Base-by-base conservation (phyloP, 2,329 filamentous ascomycete genomes). In the Penicillium sp. region DNA sequence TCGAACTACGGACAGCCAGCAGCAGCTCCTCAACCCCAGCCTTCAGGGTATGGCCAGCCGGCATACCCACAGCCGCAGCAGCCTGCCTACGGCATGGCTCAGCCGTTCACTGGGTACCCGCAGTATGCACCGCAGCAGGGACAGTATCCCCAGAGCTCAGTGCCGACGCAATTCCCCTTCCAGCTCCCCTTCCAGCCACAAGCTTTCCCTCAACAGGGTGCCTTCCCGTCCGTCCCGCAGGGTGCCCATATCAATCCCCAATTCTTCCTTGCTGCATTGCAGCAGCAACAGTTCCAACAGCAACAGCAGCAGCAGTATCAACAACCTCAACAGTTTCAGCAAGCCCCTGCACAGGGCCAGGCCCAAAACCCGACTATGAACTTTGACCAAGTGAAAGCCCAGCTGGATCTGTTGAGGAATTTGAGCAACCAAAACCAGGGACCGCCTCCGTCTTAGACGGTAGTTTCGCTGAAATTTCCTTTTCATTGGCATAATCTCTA, bases 201-300 rank as follows among this genome's bases (percentile, higher is more conserved):
- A 47, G 59, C 62, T 15, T 66, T 66, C 50, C 57, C 60, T 44
- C 73, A 70, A 54, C 79, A 77, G 54, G 71, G 78, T 44, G 66
- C 73, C 6, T 69, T 69, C 47, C 64, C 61, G 29, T 61, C 71
- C 35, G 62, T 72, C 13, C 65, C 70, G 31, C 65, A 66, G 40
- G 71, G 75, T 53, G 70, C 77, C 8, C 80, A 80, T 56, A 75
- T 82, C 51, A 83, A 82, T 55, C 81, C 81, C 3, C 75, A 37
- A 37, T 37, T 78, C 1, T 78, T 84, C 61, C 73, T 84, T 50
- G 75, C 78, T 55, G 63, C 64, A 18, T 46, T 72, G 35, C 75
- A 76, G 48, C 69, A 73, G 25, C 25, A 27, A 27, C 25, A 27
- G 8, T 27, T 27, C 46, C 69, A 71, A 44, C 72, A 73, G 52